A percentile compares a stretch with the other conserved stretches of the same genome.
These are phyloP conservation scores for Tetragonia tetragonoides DNA, from an alignment of 148 eudicot species.

Conservation along the genomic window DNA sequence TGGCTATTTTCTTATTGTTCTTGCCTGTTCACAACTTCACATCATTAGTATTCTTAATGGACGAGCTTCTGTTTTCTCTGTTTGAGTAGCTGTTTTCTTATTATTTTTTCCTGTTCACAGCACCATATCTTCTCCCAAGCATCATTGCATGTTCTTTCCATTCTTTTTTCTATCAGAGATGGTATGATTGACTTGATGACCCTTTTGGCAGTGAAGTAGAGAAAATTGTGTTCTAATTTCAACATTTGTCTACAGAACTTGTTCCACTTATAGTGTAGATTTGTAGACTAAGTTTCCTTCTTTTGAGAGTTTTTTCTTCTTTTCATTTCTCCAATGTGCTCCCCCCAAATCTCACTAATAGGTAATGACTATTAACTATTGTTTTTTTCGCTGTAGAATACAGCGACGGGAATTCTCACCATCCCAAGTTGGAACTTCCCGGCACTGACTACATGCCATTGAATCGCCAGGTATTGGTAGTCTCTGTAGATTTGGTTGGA, in stretches of 20 bases:
- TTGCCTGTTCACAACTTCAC: neutral
- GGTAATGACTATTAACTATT: no score
- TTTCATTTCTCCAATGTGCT: neutral
- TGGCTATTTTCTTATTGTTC: no score
- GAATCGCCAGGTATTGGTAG: slow-evolving; percentile 48
- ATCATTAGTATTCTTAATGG: no score
- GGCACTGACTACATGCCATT: slow-evolving; percentile 57
- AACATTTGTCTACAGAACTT: neutral
- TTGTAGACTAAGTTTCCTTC: neutral
- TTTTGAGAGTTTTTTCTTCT: neutral
- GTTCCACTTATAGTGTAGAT: no score
- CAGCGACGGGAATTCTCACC: slow-evolving; percentile 51
- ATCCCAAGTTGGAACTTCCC: slow-evolving; percentile 72
- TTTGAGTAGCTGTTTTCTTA: neutral
- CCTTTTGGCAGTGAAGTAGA: neutral
- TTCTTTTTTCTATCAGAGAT: neutral
- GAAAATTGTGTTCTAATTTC: neutral
- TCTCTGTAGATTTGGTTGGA: neutral
- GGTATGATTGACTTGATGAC: neutral
- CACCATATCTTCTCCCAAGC: neutral
- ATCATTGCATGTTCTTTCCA: neutral
- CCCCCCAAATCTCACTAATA: neutral
- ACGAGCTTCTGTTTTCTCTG: neutral
- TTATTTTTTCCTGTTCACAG: neutral
- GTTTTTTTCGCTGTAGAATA: slow-evolving; percentile 40